phyloP scores from a whole-genome alignment of 805 yeast genomes.

The Cyberlindnera mrakii region DNA sequence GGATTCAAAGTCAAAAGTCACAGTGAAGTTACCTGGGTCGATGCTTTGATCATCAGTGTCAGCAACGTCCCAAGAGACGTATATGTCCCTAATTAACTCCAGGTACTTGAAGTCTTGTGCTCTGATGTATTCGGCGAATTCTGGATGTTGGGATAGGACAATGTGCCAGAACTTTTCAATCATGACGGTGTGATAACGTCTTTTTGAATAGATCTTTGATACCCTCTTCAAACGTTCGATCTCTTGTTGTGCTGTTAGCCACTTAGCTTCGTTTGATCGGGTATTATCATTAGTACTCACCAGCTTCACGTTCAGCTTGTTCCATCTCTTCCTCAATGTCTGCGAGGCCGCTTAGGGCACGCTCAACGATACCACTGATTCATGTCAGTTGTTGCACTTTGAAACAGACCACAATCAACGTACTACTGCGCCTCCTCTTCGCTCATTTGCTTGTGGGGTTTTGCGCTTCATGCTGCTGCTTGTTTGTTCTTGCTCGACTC shows the following conservation, averaged over 20 bases:
- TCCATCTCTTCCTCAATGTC: constrained; percentile 54
- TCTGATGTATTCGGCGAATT: constrained; percentile 72
- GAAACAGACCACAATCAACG: not conserved
- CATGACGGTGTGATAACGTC: constrained; percentile 45
- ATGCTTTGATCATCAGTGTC: constrained; percentile 27
- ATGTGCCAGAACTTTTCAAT: constrained; percentile 85
- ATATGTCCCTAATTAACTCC: constrained; percentile 59
- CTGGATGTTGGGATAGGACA: constrained; percentile 78
- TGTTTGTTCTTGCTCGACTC: no score
- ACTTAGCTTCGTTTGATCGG: not conserved
- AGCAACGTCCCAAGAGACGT: constrained; percentile 44
- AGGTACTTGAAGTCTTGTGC: constrained; percentile 73
- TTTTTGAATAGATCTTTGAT: constrained; percentile 47
- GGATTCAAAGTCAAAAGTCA: constrained; percentile 53
- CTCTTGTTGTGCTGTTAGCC: constrained; percentile 22
- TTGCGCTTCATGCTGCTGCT: no score
- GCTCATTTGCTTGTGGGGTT: no score
- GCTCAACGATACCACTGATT: constrained; percentile 20
- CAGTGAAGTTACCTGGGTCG: constrained; percentile 49
- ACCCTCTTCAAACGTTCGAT: constrained; percentile 45
- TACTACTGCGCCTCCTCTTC: not conserved
- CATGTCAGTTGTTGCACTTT: no score
- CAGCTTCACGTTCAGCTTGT: constrained; percentile 53
- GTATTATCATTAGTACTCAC: constrained; percentile 10
- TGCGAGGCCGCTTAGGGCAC: constrained; percentile 45